Conservation (phyloP, 768 basidiomycete species). For the Harrya chromipes region DNA sequence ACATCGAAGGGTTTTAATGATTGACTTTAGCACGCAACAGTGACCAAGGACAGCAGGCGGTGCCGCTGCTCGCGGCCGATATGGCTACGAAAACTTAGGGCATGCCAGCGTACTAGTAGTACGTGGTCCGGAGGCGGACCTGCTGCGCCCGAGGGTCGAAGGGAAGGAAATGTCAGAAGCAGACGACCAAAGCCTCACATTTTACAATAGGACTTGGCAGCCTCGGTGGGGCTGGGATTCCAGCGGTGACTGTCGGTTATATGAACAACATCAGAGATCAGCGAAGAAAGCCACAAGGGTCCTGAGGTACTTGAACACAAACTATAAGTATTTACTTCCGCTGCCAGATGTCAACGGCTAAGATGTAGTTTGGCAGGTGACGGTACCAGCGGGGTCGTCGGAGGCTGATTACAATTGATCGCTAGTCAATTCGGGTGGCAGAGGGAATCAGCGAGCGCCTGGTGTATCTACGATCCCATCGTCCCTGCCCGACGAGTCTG, state of each 20-base stretch:
- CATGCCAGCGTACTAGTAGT: slow-evolving; percentile 1
- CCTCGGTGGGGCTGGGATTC: slow-evolving; percentile 9
- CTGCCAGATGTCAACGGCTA: slow-evolving; percentile 25
- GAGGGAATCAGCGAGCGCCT: not conserved
- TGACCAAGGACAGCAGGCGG: slow-evolving; percentile 24
- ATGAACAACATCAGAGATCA: slow-evolving; percentile 26
- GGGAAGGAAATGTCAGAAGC: not conserved
- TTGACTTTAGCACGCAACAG: slow-evolving; percentile 30
- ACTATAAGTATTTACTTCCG: slow-evolving; percentile 28
- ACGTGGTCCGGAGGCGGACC: slow-evolving; percentile 6
- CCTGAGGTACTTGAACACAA: slow-evolving; percentile 9
- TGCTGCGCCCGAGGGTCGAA: not conserved
- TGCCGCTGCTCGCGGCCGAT: slow-evolving; percentile 26
- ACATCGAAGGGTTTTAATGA: slow-evolving; percentile 33
- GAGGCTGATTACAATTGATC: slow-evolving; percentile 19
- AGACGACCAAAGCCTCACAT: slow-evolving; percentile 20
- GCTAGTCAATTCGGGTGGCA: slow-evolving; percentile 6
- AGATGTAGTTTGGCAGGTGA: slow-evolving; percentile 1
- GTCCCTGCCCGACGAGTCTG: not conserved
- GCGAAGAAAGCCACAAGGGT: slow-evolving; percentile 9
- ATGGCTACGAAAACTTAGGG: slow-evolving; percentile 13
- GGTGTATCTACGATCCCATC: not conserved
- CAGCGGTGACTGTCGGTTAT: slow-evolving; percentile 17
- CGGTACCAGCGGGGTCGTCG: slow-evolving; percentile 7
- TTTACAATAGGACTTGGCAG: slow-evolving; percentile 7